Evolutionary conservation across 306 rosid species (phyloP), one percentile per base, ranked within the genome.

Genomic region (Trifolium subterraneum): DNA sequence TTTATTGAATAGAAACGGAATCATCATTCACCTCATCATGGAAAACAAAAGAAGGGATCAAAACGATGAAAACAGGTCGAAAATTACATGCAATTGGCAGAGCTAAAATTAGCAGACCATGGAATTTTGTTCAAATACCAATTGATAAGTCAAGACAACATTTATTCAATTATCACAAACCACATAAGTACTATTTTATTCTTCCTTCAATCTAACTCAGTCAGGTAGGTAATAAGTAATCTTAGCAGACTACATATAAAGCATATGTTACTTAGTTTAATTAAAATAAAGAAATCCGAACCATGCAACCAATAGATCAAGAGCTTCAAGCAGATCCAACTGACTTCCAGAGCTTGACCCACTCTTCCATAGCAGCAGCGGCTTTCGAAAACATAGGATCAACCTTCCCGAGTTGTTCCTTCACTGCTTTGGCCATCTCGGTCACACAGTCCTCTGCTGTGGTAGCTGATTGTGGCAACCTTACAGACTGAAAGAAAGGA

Each of bases 401-500:
- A 13, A 79, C 87, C 80, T 86, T 84, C 55, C 98, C 99, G 61
- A 95, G 86, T 73, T 86, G 83, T 76, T 92, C 96, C 81, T 86
- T 95, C 79, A 89, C 99, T 33, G 54, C 44, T 65, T 88, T 90
- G 5, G 93, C 97, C 69, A 92, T 85, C 81, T 87, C 95, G 0
- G 84, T 58, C 60, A 95, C 86, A 45, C 98, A 95, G 71, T 83
- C 97, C 79, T 90, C 97, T 4, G 89, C 87, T 2, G 87, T 90
- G 11, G 78, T 73, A 23, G 93, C 92, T n/a, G 97, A 73, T 77
- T 56, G 87, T 10, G 91, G 78, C 59, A 92, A 68, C 83, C 81
- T 85, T 22, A 92, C 71, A 22, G 99, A 81, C 79, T 95, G 96
- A 85, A 95, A 95, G 89, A 95, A 92, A 62, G 99, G 99, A 65